These are phyloP conservation scores for Trametes cubensis DNA, from an alignment of 768 basidiomycete genomes.

Conservation along the genomic window DNA sequence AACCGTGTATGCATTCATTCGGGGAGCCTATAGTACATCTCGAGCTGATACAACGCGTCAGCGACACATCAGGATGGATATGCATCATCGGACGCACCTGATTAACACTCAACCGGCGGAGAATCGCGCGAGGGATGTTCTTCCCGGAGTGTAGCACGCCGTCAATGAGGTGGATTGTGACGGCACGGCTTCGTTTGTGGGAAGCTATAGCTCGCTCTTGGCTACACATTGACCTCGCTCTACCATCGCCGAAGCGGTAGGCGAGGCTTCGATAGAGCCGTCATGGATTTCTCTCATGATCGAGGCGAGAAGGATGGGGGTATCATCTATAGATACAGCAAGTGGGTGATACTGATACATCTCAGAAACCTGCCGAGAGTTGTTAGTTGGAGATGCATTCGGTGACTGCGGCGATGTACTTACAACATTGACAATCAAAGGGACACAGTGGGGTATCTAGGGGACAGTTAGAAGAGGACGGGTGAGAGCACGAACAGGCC, in stretches of 20 bases:
- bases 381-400: not conserved
- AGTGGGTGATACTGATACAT: slow-evolving; percentile 15
- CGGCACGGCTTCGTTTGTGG: slow-evolving; percentile 18
- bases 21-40: not conserved
- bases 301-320: not conserved
- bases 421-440: slow-evolving; percentile 89
- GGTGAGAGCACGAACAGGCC: slow-evolving; percentile 15
- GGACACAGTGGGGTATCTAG: slow-evolving; percentile 84
- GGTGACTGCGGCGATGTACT: slow-evolving; percentile 34
- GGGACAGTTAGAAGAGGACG: slow-evolving; percentile 17
- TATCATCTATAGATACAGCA: slow-evolving; percentile 21
- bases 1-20: not conserved
- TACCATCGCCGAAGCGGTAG: slow-evolving; percentile 43
- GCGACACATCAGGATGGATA: not conserved
- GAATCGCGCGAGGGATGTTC: not conserved
- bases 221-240: slow-evolving; percentile 66
- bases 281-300: not conserved
- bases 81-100: not conserved
- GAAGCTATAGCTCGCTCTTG: slow-evolving; percentile 42
- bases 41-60: not conserved
- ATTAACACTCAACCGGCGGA: not conserved
- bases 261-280: slow-evolving; percentile 64
- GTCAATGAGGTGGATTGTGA: slow-evolving; percentile 16
- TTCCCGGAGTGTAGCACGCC: slow-evolving; percentile 25
- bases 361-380: slow-evolving; percentile 11